These are phyloP conservation scores for Zychaea mexicana DNA, from an alignment of 371 early-diverging fungal species.

Conservation along the genomic window DNA sequence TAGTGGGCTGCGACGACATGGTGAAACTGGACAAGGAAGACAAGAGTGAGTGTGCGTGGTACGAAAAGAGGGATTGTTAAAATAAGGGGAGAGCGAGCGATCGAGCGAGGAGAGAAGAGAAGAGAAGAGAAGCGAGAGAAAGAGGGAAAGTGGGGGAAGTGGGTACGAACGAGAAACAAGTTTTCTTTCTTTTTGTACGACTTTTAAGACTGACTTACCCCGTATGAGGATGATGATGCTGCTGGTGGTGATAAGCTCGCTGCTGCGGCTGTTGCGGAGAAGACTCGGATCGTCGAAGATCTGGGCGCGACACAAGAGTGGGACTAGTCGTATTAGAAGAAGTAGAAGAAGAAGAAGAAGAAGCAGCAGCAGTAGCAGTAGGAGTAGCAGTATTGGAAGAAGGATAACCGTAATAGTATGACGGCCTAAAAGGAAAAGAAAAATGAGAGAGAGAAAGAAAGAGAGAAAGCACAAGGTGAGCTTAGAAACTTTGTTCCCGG, in stretches of 20 bases:
- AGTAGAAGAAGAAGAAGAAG: neutral
- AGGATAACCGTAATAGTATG: constrained; percentile 10
- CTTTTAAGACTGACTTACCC: constrained; percentile 1
- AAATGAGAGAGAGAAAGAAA: neutral
- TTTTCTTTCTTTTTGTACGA: neutral
- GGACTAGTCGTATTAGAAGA: neutral
- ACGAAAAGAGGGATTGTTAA: constrained; percentile 10
- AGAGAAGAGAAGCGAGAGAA: neutral
- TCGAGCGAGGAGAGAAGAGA: neutral
- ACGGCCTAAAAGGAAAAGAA: constrained; percentile 1
- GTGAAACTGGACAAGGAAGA: constrained; percentile 6
- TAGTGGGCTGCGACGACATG: constrained; percentile 26
- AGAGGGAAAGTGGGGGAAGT: neutral
- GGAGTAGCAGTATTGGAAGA: neutral
- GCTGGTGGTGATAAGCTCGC: neutral
- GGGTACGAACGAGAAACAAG: no score
- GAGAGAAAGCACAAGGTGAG: neutral
- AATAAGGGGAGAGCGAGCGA: constrained; percentile 4
- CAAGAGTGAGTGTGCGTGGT: neutral
- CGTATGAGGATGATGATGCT: neutral
- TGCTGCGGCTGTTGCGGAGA: constrained; percentile 10
- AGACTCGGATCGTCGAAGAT: constrained; percentile 17
- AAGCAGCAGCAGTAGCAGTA: neutral
- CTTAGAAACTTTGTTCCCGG: neutral
- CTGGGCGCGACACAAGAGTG: neutral